These are phyloP conservation scores for Setaria italica DNA, from an alignment of 202 grass and related monocot genomes.

Conservation along the genomic window DNA sequence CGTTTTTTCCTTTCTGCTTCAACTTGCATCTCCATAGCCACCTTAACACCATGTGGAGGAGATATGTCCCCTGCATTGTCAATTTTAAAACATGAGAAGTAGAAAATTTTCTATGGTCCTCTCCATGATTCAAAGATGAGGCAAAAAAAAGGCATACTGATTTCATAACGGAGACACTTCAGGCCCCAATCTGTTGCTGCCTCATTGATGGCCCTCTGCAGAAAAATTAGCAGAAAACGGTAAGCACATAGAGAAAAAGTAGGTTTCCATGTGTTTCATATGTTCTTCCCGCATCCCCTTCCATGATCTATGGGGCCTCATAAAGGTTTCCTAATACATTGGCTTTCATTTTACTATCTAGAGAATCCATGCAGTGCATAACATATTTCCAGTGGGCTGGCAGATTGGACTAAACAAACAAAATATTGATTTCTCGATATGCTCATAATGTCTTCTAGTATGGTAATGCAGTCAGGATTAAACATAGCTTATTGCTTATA, in stretches of 20 bases:
- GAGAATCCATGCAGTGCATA: no score
- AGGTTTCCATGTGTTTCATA: no score
- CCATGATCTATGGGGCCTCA: no score
- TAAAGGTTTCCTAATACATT: no score
- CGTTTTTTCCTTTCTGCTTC: constrained; percentile 97
- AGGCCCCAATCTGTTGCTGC: constrained; percentile 84
- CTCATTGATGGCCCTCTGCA: constrained; percentile 92
- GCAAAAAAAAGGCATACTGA: constrained; percentile 56
- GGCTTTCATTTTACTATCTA: no score
- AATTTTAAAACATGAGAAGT: constrained; percentile 32
- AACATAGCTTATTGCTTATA: no score
- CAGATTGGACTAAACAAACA: no score
- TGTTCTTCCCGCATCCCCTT: no score
- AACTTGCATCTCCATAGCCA: constrained; percentile 95
- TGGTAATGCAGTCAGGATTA: neutral
- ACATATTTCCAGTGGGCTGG: no score
- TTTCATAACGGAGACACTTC: constrained; percentile 93
- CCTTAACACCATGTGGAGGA: constrained; percentile 77
- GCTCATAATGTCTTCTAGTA: neutral
- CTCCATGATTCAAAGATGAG: constrained; percentile 4
- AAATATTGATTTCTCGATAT: no score
- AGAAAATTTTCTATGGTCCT: neutral
- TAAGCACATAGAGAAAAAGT: neutral
- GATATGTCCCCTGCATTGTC: constrained; percentile 75
- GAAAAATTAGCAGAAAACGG: constrained; percentile 32